phyloP scores from a whole-genome alignment of 371 early-diverging fungal genomes.

The Mucor plumbeus region DNA sequence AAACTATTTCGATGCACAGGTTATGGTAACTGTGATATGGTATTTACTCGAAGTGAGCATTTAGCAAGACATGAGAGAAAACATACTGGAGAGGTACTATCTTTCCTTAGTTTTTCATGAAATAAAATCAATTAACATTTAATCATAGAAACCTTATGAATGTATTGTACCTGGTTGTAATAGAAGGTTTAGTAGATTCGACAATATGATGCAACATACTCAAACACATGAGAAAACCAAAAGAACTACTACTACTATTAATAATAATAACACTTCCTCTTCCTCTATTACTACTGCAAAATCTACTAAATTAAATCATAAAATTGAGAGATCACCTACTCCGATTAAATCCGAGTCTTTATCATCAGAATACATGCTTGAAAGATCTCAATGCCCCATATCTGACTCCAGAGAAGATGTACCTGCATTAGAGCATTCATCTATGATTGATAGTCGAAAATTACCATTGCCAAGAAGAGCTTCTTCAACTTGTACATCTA shows the following conservation, averaged over 20 bases:
- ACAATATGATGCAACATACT: constrained; percentile 41
- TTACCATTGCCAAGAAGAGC: constrained; percentile 20
- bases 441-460: constrained; percentile 20
- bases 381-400: neutral
- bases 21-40: constrained; percentile 58
- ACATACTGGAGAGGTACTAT: constrained; percentile 62
- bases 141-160: constrained; percentile 31
- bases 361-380: neutral
- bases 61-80: constrained; percentile 60
- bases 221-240: constrained; percentile 36
- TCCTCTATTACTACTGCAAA: neutral
- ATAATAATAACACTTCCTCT: neutral
- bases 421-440: constrained; percentile 8
- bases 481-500: neutral
- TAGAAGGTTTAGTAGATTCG: constrained; percentile 35
- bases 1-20: constrained; percentile 56
- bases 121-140: neutral
- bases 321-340: neutral
- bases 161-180: constrained; percentile 28
- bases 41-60: constrained; percentile 60
- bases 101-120: neutral
- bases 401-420: neutral
- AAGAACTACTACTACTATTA: neutral
- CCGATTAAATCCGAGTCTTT: constrained; percentile 13
- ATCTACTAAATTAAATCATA: neutral